Conservation (phyloP, 2,329 filamentous ascomycete genomes). For the Chaetomiaceae sp. region DNA sequence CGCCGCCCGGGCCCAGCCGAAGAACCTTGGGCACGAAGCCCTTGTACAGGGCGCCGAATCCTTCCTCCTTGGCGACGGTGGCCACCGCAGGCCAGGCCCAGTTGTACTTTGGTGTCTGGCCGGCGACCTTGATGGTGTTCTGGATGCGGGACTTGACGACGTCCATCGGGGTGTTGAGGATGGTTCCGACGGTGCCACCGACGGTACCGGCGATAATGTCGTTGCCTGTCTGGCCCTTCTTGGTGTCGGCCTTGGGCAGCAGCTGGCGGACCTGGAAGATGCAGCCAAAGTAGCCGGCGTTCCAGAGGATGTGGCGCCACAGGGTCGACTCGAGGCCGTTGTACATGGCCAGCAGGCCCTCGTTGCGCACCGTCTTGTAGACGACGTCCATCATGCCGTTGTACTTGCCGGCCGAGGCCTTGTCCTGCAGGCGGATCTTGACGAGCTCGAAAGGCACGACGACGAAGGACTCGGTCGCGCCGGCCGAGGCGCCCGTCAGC, state of each 20-base stretch:
- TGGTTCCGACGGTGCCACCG: constrained; percentile 82
- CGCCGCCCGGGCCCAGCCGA: constrained; percentile 60
- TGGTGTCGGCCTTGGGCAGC: constrained; percentile 73
- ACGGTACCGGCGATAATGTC: constrained; percentile 81
- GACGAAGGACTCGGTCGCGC: constrained; percentile 92
- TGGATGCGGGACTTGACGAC: constrained; percentile 98
- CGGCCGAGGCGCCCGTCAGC: constrained; percentile 88
- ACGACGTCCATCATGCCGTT: constrained; percentile 75
- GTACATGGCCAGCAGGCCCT: constrained; percentile 85
- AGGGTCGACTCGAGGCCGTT: constrained; percentile 94
- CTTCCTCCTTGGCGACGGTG: constrained; percentile 89
- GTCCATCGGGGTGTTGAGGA: constrained; percentile 93
- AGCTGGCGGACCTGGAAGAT: constrained; percentile 93
- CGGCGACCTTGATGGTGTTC: constrained; percentile 80
- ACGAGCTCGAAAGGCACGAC: constrained; percentile 97
- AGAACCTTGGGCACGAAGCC: constrained; percentile 95
- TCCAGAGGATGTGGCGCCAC: constrained; percentile 87
- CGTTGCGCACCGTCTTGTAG: constrained; percentile 71
- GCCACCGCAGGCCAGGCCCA: constrained; percentile 88
- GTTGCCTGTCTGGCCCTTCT: constrained; percentile 75
- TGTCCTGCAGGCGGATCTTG: constrained; percentile 97
- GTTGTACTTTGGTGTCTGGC: constrained; percentile 88
- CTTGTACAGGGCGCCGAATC: constrained; percentile 89
- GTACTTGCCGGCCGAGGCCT: constrained; percentile 84
- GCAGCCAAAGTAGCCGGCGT: constrained; percentile 93